Conservation (phyloP, 176 grass and related monocot species). For the Oryza punctata region DNA sequence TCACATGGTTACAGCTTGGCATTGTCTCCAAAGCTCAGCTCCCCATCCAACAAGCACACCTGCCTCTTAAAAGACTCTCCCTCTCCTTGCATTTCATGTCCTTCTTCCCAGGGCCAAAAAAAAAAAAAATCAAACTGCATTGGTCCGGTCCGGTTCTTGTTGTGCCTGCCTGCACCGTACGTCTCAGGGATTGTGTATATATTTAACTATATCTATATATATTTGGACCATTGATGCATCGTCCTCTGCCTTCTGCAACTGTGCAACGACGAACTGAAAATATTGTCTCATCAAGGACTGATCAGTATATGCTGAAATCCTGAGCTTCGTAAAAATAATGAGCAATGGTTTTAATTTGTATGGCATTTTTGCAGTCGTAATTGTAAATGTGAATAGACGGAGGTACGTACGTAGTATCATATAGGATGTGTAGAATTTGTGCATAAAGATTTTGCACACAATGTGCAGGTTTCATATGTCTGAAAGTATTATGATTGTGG, state of each 20-base stretch:
- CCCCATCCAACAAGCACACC: neutral
- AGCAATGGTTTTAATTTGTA: neutral
- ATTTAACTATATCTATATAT: neutral
- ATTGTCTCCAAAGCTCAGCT: constrained; percentile 22
- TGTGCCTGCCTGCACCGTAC: neutral
- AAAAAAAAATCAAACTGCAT: neutral
- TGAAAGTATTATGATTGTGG: neutral
- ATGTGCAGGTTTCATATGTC: neutral
- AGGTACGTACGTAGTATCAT: too few species aligned
- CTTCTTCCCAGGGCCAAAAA: neutral
- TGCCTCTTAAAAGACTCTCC: neutral
- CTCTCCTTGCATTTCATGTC: neutral
- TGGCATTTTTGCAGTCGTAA: neutral
- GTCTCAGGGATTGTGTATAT: neutral
- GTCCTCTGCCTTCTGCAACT: neutral
- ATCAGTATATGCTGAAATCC: neutral
- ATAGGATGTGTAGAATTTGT: neutral
- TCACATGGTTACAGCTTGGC: constrained; percentile 27
- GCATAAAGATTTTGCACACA: neutral
- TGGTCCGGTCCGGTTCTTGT: too few species aligned
- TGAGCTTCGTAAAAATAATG: neutral
- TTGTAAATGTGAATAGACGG: too few species aligned
- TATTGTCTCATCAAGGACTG: neutral
- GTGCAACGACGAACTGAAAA: neutral
- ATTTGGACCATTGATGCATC: neutral